Percentiles rank a stretch among this genome's conserved stretches.
phyloP scores from a whole-genome alignment of 352 stramenopile genomes.

The Pilasporangium apinafurcum region DNA sequence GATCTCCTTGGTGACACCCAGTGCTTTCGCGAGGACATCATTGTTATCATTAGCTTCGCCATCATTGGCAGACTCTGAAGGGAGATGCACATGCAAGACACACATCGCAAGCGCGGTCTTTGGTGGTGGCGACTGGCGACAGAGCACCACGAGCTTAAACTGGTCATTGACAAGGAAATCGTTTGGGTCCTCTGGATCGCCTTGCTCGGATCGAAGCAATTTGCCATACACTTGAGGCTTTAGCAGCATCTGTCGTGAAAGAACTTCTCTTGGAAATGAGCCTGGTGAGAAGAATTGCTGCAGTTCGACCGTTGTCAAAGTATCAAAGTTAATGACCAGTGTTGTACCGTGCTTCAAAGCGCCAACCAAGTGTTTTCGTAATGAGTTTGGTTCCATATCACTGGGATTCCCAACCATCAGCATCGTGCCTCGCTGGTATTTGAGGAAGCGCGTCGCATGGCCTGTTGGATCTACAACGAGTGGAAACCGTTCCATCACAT shows the following conservation, averaged over 20 bases:
- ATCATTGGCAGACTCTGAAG: constrained; percentile 1
- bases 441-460: constrained; percentile 82
- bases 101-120: constrained; percentile 62
- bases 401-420: constrained; percentile 69
- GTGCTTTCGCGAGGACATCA: constrained; percentile 27
- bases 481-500: constrained; percentile 83
- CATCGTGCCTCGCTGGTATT: constrained; percentile 85
- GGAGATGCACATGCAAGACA: constrained; percentile 39
- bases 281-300: constrained; percentile 70
- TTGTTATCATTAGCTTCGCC: neutral
- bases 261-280: constrained; percentile 66
- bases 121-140: constrained; percentile 25
- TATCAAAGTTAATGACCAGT: constrained; percentile 77
- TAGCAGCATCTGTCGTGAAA: constrained; percentile 65
- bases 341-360: constrained; percentile 63
- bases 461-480: constrained; percentile 77
- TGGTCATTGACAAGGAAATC: constrained; percentile 80
- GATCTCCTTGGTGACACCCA: constrained; percentile 51
- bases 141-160: constrained; percentile 84
- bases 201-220: constrained; percentile 32
- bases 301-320: constrained; percentile 52
- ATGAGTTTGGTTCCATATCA: constrained; percentile 58
- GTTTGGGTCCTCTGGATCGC: constrained; percentile 36
- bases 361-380: constrained; percentile 70
- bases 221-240: constrained; percentile 46